Evolutionary conservation across 2,329 filamentous ascomycete species (phyloP).

Genomic region (Orbilia blumenaviensis): DNA sequence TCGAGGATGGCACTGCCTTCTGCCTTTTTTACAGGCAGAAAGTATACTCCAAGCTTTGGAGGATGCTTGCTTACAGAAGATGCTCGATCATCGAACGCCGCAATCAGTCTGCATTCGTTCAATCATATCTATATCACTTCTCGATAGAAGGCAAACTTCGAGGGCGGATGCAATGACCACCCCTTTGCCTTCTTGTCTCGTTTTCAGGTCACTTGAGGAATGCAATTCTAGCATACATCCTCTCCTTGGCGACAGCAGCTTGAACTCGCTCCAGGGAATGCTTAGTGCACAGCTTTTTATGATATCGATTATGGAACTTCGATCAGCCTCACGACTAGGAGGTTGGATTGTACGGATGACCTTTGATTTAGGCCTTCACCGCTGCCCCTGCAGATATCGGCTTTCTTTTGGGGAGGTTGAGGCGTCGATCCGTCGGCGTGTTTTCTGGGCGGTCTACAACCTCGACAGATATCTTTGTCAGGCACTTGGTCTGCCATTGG

Average conservation of each 20-base stretch:
- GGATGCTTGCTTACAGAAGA: constrained; percentile 60
- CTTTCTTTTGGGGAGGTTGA: constrained; percentile 65
- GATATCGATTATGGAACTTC: constrained; percentile 68
- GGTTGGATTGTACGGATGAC: constrained; percentile 68
- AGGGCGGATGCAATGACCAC: constrained; percentile 31
- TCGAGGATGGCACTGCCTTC: constrained; percentile 68
- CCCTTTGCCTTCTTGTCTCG: constrained; percentile 62
- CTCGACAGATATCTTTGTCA: constrained; percentile 69
- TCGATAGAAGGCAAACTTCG: constrained; percentile 65
- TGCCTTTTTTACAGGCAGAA: constrained; percentile 69
- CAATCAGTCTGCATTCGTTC: constrained; percentile 64
- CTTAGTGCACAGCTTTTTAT: constrained; percentile 68
- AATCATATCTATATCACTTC: constrained; percentile 67
- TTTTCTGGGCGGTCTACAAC: constrained; percentile 70
- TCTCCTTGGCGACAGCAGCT: constrained; percentile 64
- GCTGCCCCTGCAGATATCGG: constrained; percentile 67
- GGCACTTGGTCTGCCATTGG: constrained; percentile 67
- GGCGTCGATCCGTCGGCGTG: constrained; percentile 64
- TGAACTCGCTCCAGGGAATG: constrained; percentile 65
- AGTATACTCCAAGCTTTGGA: constrained; percentile 65
- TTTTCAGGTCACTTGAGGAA: constrained; percentile 66
- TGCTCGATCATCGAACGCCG: constrained; percentile 58
- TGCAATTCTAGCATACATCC: constrained; percentile 65
- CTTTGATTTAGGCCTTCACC: constrained; percentile 69
- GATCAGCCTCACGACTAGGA: constrained; percentile 68